These are phyloP conservation scores for Multifurca ochricompacta DNA, from an alignment of 768 basidiomycete genomes.

Conservation along the genomic window DNA sequence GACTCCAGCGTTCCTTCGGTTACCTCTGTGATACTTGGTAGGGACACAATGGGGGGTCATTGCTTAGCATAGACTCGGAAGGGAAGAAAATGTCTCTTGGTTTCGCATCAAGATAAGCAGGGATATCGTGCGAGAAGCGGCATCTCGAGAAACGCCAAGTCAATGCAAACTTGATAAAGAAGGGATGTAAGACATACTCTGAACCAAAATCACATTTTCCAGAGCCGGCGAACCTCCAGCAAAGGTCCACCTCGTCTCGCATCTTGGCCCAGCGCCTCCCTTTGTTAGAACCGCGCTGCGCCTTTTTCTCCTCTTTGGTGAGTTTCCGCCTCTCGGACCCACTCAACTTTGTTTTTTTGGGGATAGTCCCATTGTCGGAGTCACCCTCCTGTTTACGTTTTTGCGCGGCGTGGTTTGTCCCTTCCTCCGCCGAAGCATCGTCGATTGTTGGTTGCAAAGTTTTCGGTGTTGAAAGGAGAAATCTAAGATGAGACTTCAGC, in stretches of 20 bases:
- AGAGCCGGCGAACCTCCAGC: slow-evolving; percentile 71
- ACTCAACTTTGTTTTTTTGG: slow-evolving; percentile 25
- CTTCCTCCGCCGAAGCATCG: slow-evolving; percentile 61
- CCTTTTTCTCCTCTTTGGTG: slow-evolving; percentile 63
- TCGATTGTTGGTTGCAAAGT: slow-evolving; percentile 29
- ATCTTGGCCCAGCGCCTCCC: slow-evolving; percentile 70
- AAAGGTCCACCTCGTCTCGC: slow-evolving; percentile 74
- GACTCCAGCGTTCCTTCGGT: slow-evolving; percentile 27
- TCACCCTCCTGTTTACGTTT: slow-evolving; percentile 16
- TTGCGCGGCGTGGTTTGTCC: slow-evolving; percentile 31
- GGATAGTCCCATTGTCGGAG: slow-evolving; percentile 22
- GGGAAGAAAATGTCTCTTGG: slow-evolving; percentile 63
- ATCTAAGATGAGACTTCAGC: slow-evolving; percentile 27
- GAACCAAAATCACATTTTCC: slow-evolving; percentile 61
- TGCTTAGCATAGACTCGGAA: slow-evolving; percentile 34
- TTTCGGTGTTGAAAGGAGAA: slow-evolving; percentile 29
- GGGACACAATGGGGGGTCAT: slow-evolving; percentile 44
- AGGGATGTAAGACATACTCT: slow-evolving; percentile 35
- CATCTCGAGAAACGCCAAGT: slow-evolving; percentile 40
- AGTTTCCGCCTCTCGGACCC: slow-evolving; percentile 37
- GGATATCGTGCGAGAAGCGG: slow-evolving; percentile 70
- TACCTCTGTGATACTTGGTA: slow-evolving; percentile 24
- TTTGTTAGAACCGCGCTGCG: slow-evolving; percentile 76
- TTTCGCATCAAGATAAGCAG: slow-evolving; percentile 69
- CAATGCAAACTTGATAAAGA: background rate